phyloP scores from a whole-genome alignment of 2,329 filamentous ascomycete species.

The Trichoderma lentiforme region DNA sequence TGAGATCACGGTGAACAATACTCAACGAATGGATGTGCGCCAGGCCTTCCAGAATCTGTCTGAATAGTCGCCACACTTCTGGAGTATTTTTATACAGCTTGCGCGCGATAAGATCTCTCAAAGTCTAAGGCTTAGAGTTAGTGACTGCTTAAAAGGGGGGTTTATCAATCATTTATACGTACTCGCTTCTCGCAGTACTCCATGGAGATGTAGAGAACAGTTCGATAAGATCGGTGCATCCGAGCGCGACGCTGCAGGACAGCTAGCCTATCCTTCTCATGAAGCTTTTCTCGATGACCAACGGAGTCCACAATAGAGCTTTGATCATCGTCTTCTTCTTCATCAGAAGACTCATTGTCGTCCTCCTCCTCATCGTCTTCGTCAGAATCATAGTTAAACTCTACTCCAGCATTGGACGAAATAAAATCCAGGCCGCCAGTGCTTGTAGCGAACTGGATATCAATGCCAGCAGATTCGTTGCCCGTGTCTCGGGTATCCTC shows the following conservation, averaged over 20 bases:
- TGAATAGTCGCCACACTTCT: conserved; percentile 85
- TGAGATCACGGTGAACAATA: conserved; percentile 93
- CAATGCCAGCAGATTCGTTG: conserved; percentile 37
- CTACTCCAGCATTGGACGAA: conserved; percentile 76
- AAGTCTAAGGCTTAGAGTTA: conserved; percentile 48
- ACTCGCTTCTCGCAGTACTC: conserved; percentile 93
- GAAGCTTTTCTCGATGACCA: conserved; percentile 28
- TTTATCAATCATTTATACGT: conserved; percentile 31
- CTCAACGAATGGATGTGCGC: conserved; percentile 85
- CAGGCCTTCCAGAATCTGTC: conserved; percentile 86
- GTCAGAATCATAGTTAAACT: conserved; percentile 66
- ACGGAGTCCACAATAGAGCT: conserved; percentile 35
- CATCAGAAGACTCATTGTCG: conserved; percentile 44
- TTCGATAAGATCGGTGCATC: conserved; percentile 56
- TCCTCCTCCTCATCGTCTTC: conserved; percentile 45
- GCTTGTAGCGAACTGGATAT: conserved; percentile 64
- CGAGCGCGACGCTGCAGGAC: conserved; percentile 33
- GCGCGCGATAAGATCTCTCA: conserved; percentile 80
- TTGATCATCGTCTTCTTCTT: conserved; percentile 48
- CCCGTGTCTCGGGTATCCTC: conserved; percentile 34
- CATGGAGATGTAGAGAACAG: conserved; percentile 95
- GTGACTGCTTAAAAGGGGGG: background rate
- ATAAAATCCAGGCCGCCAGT: conserved; percentile 89
- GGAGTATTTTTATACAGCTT: conserved; percentile 70
- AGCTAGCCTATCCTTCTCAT: conserved; percentile 30